Percentiles rank a stretch among this genome's conserved stretches.
Evolutionary conservation across 768 basidiomycete species (phyloP).

Genomic region (Collybia sordida): DNA sequence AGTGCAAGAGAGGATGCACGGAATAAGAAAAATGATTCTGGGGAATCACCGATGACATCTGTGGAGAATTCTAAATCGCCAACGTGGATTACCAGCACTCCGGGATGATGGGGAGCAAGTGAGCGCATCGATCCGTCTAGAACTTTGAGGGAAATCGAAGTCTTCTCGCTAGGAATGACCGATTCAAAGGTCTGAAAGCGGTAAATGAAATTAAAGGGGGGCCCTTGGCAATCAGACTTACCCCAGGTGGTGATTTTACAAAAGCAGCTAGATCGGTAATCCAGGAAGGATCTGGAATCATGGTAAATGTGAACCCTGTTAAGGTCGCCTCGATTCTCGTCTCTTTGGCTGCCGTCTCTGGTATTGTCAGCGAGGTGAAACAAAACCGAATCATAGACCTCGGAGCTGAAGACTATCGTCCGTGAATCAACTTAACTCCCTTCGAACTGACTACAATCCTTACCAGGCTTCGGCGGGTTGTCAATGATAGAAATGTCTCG

Average conservation of each 20-base stretch:
- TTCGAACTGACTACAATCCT: constrained; percentile 18
- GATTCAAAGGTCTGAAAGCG: constrained; percentile 76
- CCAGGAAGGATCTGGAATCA: constrained; percentile 65
- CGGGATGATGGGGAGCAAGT: constrained; percentile 55
- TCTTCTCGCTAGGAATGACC: constrained; percentile 88
- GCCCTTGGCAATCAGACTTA: constrained; percentile 35
- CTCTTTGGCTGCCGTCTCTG: constrained; percentile 72
- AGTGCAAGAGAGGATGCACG: constrained; percentile 48
- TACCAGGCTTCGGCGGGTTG: constrained; percentile 60
- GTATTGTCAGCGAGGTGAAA: constrained; percentile 63
- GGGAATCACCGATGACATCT: constrained; percentile 67
- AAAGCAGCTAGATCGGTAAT: constrained; percentile 60
- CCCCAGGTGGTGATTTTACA: constrained; percentile 84
- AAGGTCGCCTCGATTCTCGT: constrained; percentile 67
- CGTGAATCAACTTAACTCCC: constrained; percentile 1
- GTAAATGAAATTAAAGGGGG: neutral
- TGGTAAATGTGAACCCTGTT: constrained; percentile 60
- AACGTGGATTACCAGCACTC: constrained; percentile 66
- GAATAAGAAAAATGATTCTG: constrained; percentile 52
- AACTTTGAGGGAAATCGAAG: constrained; percentile 64
- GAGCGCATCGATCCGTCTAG: constrained; percentile 66
- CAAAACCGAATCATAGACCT: constrained; percentile 59
- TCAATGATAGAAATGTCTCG: constrained; percentile 51
- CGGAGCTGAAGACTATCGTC: constrained; percentile 39
- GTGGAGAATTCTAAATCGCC: constrained; percentile 71